Evolutionary conservation across 306 rosid species (phyloP).

Genomic region (Pyrus communis): DNA sequence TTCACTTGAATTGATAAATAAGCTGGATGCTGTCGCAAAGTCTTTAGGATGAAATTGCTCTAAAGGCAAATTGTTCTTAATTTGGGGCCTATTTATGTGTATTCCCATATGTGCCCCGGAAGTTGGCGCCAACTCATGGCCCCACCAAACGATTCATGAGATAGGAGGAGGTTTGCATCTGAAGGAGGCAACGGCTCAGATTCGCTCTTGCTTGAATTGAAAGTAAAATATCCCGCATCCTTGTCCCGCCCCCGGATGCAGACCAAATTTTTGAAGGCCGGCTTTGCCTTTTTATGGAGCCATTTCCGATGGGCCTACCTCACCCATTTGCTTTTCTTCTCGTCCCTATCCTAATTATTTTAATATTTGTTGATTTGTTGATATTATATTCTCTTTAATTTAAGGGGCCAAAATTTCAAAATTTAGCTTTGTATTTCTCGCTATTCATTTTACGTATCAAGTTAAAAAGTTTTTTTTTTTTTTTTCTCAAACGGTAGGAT

Average conservation of each 20-base stretch:
- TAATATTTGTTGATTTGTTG: background rate
- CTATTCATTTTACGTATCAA: no score
- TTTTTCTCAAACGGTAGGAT: no score
- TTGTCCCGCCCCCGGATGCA: background rate
- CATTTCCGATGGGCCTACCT: constrained; percentile 22
- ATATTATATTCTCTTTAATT: no score
- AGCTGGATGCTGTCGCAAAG: no score
- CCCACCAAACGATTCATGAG: background rate
- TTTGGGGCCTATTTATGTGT: background rate
- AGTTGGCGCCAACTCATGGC: background rate
- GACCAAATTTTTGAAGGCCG: constrained; percentile 13
- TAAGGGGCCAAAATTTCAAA: no score
- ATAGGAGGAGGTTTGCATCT: background rate
- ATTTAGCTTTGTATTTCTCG: no score
- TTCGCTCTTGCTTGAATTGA: background rate
- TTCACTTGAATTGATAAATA: no score
- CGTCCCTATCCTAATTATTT: background rate
- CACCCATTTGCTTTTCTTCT: constrained; percentile 17
- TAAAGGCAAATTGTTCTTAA: background rate
- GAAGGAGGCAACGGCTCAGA: constrained; percentile 7
- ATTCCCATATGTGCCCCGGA: background rate
- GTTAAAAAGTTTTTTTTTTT: no score
- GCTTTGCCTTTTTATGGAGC: constrained; percentile 40
- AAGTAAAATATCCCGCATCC: constrained; percentile 2
- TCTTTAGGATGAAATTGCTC: no score